Percentiles rank a stretch among this genome's conserved stretches.
Evolutionary conservation across 192 early-diverging fungal species (phyloP).

Genomic region (Dissophora globulifera): DNA sequence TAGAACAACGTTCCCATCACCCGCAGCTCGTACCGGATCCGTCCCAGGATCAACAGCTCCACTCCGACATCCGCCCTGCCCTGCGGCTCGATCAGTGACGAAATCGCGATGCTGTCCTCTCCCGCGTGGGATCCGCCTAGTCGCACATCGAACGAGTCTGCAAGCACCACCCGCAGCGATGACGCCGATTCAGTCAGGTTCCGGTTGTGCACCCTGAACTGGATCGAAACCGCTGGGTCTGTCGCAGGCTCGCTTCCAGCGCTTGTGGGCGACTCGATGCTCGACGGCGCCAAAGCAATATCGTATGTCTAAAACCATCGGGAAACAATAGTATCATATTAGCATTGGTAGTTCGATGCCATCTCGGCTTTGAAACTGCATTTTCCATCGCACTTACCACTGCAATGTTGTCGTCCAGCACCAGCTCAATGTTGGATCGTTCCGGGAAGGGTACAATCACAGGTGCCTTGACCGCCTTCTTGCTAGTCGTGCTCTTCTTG

Average conservation of each 20-base stretch:
- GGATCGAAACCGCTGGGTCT: constrained; percentile 28
- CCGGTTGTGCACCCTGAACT: constrained; percentile 32
- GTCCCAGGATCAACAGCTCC: constrained; percentile 42
- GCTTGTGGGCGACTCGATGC: constrained; percentile 15
- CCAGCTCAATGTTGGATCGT: constrained; percentile 28
- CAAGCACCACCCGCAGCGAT: constrained; percentile 14
- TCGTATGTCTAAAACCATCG: constrained; percentile 32
- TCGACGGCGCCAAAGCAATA: constrained; percentile 28
- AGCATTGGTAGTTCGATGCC: too few species aligned
- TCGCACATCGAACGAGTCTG: constrained; percentile 50
- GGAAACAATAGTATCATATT: too few species aligned
- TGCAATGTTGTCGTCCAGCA: constrained; percentile 33
- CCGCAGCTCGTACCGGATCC: constrained; percentile 45
- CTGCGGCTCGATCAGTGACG: constrained; percentile 39
- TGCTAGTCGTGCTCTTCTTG: constrained; percentile 13
- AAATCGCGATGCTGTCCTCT: constrained; percentile 19
- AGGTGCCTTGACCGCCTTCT: constrained; percentile 34
- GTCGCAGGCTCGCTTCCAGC: constrained; percentile 20
- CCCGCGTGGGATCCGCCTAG: constrained; percentile 35
- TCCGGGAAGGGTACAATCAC: constrained; percentile 37
- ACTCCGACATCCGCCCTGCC: constrained; percentile 9
- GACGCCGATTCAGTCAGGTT: constrained; percentile 14
- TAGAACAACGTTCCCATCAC: constrained; percentile 45
- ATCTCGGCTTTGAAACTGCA: too few species aligned
- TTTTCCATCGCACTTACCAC: too few species aligned